A percentile compares a stretch with the other conserved stretches of the same genome.
Evolutionary conservation across 1,139 yeast genomes (phyloP).

Genomic region (Geotrichum aggregatum): DNA sequence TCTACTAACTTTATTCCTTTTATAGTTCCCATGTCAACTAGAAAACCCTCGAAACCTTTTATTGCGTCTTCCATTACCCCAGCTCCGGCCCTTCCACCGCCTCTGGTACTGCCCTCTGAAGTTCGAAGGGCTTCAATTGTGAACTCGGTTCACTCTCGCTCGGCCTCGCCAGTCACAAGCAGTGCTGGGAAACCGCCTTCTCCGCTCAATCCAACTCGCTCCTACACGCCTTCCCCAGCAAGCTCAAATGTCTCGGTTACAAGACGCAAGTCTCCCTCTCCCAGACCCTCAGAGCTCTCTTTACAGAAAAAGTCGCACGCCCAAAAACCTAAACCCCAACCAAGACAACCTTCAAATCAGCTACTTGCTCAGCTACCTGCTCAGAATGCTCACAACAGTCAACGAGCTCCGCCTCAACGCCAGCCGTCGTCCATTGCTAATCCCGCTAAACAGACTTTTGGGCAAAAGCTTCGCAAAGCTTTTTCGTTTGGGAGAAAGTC

Average conservation of each 20-base stretch:
- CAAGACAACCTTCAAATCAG: conserved; percentile 8
- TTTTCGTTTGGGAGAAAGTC: conserved; percentile 28
- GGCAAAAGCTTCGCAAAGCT: conserved; percentile 29
- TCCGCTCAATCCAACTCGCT: conserved; percentile 16
- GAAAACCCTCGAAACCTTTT: conserved; percentile 11
- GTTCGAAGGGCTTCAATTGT: conserved; percentile 30
- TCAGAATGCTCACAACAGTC: neutral
- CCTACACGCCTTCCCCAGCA: conserved; percentile 18
- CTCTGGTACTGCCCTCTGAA: conserved; percentile 35
- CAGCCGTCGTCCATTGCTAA: conserved; percentile 10
- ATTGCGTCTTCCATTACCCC: conserved; percentile 17
- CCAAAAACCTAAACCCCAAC: conserved; percentile 13
- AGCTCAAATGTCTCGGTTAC: conserved; percentile 14
- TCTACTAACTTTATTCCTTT: conserved; percentile 3
- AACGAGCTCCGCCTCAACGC: conserved; percentile 4
- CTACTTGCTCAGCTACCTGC: neutral
- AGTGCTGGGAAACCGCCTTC: conserved; percentile 7
- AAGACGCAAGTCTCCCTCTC: conserved; percentile 4
- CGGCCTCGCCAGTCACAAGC: conserved; percentile 22
- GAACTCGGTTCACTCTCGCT: conserved; percentile 23
- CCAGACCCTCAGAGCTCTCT: conserved; percentile 6
- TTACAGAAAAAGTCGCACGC: conserved; percentile 2
- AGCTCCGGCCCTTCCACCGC: conserved; percentile 19
- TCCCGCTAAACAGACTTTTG: conserved; percentile 21
- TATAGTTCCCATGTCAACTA: neutral